Percentiles rank a stretch among this genome's conserved stretches.
phyloP scores from a whole-genome alignment of 2,329 filamentous ascomycete species.

The Daldinia sp. region DNA sequence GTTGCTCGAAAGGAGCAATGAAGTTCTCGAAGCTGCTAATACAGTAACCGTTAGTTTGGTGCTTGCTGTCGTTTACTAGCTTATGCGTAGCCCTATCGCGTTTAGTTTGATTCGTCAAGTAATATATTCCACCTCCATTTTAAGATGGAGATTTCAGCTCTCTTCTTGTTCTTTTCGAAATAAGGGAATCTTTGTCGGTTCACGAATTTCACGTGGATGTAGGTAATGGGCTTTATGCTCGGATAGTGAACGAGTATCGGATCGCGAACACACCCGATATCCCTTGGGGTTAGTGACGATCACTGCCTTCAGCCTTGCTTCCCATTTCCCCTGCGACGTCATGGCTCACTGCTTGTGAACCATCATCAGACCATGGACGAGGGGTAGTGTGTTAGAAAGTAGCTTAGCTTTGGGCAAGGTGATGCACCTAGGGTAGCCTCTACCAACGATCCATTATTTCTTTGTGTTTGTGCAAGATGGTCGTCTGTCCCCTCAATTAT shows the following conservation, averaged over 20 bases:
- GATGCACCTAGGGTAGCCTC: neutral
- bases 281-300: constrained; percentile 15
- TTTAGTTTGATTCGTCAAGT: neutral
- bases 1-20: neutral
- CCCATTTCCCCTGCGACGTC: constrained; percentile 26
- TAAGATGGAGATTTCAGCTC: neutral
- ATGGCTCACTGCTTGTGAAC: constrained; percentile 30
- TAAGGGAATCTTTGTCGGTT: neutral
- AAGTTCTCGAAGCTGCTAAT: neutral
- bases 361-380: constrained; percentile 29
- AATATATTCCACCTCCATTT: too few relatives aligned
- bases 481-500: constrained; percentile 21
- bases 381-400: constrained; percentile 21
- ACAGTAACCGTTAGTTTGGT: too few relatives aligned
- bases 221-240: neutral
- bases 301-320: constrained; percentile 23
- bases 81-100: neutral
- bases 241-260: neutral
- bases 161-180: neutral
- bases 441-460: constrained; percentile 24
- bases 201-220: neutral
- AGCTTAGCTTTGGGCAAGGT: constrained; percentile 7
- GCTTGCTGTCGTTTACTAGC: neutral
- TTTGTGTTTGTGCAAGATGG: constrained; percentile 18
- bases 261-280: constrained; percentile 3